Conservation (phyloP, 83 land plant genomes). For the Thuja plicata region DNA sequence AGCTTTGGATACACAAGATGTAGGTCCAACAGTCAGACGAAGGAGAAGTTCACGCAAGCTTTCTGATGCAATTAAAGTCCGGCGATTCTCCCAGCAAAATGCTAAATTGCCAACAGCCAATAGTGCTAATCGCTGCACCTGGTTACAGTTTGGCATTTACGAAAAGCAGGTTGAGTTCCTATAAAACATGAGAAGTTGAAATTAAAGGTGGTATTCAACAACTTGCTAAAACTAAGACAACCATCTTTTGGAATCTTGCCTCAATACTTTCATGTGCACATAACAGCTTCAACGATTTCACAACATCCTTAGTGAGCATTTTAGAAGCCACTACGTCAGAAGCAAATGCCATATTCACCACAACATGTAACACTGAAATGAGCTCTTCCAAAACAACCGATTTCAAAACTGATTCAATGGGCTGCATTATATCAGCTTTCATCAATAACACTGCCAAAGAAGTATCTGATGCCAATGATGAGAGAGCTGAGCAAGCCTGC, state of each 20-base stretch:
- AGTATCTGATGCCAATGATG: conserved; percentile 88
- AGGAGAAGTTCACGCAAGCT: conserved; percentile 84
- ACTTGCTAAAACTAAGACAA: neutral
- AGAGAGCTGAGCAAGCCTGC: conserved; percentile 92
- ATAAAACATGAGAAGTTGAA: neutral
- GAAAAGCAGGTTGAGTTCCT: neutral
- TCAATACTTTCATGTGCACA: conserved; percentile 84
- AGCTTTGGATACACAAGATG: conserved; percentile 74
- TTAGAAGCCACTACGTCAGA: conserved; percentile 90
- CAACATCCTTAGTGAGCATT: conserved; percentile 85
- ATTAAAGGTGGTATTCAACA: neutral
- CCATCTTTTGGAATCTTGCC: conserved; percentile 42
- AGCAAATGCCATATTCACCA: conserved; percentile 81
- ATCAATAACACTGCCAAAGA: conserved; percentile 80
- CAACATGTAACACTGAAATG: conserved; percentile 82
- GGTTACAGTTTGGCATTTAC: conserved; percentile 13
- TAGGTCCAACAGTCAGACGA: conserved; percentile 58
- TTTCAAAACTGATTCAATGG: conserved; percentile 75
- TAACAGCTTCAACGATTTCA: conserved; percentile 78
- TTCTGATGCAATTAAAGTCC: conserved; percentile 72
- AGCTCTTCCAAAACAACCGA: conserved; percentile 64
- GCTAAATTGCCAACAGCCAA: conserved; percentile 91
- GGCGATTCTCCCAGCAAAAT: conserved; percentile 87
- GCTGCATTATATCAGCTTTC: conserved; percentile 92
- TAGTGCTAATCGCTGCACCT: conserved; percentile 89